Evolutionary conservation across 2,329 filamentous ascomycete species (phyloP).

Genomic region (Harringtonia lauricola): DNA sequence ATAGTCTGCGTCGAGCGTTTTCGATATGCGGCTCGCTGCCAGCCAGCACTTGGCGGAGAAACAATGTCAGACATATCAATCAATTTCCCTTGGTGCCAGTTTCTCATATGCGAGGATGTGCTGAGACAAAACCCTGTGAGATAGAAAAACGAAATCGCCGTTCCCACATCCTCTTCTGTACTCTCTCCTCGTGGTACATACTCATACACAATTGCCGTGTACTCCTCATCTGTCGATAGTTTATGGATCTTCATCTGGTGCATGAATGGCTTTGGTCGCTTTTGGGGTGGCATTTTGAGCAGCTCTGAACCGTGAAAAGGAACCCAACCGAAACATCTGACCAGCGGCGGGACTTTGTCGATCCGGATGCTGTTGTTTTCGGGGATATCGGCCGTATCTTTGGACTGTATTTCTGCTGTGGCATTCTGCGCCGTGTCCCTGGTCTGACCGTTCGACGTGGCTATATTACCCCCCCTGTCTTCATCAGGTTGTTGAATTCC

Average conservation of each 20-base stretch:
- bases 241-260: background rate
- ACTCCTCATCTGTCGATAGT: background rate
- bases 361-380: background rate
- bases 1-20: too few relatives aligned
- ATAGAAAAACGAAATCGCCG: background rate
- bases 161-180: background rate
- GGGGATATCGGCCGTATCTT: background rate
- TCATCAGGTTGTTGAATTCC: background rate
- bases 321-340: background rate
- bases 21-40: too few relatives aligned
- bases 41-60: background rate
- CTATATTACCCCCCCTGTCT: too few relatives aligned
- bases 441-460: too few relatives aligned
- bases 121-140: background rate
- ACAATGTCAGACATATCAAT: background rate
- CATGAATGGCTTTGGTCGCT: background rate
- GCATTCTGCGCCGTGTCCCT: too few relatives aligned
- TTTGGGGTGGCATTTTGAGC: background rate
- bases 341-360: background rate
- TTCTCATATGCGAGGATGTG: background rate
- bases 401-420: too few relatives aligned
- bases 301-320: background rate
- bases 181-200: background rate
- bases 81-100: background rate
- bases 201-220: background rate